Evolutionary conservation across 345 rosid genomes (phyloP), one percentile per base, ranked within the genome.

Genomic region (Gynandropsis gynandra): DNA sequence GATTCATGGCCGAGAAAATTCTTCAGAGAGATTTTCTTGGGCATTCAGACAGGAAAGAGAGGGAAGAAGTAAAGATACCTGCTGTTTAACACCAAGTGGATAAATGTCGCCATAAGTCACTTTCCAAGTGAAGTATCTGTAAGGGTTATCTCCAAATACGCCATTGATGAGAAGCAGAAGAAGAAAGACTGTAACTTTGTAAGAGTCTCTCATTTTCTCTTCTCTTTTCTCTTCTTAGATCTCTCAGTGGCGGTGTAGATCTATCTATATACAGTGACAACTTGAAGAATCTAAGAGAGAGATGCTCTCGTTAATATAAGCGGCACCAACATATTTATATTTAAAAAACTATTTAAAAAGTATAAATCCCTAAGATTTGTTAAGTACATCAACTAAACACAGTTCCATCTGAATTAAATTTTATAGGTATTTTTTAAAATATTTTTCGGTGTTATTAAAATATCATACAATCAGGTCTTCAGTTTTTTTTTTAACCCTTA

Each of bases 61-160:
- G 0, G 4, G 17, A 5, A 31, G 10, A 44, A 49, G 14, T 50
- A 12, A 18, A 17, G 3, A 14, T 62, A 88, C 97, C 86, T 70
- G 80, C 62, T 86, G 97, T 78, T 78, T 86, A 58, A 83, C 88
- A 4, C 97, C 97, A 29, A 89, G 94, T 29, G 97, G 97, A 38
- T 83, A 89, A 59, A 89, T 81, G 56, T 86, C 74, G 11, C 97
- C 97, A 39, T 89, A 81, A 18, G 97, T 83, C 56, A 89, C 71
- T 62, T 83, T 86, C 97, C 97, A 86, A 4, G 82, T 83, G 63
- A 70, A 64, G 74, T 70, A 83, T 55, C 95, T 74, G 17, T 86
- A 83, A 44, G 97, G 97, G 62, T 76, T 72, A 1, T 89, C 97
- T 8, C 83, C 86, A 69, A 66, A 47, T n/a, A 78, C 76, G 35